Base-by-base conservation (phyloP, 2,329 filamentous ascomycete species). In the Neofusicoccum ribis region DNA sequence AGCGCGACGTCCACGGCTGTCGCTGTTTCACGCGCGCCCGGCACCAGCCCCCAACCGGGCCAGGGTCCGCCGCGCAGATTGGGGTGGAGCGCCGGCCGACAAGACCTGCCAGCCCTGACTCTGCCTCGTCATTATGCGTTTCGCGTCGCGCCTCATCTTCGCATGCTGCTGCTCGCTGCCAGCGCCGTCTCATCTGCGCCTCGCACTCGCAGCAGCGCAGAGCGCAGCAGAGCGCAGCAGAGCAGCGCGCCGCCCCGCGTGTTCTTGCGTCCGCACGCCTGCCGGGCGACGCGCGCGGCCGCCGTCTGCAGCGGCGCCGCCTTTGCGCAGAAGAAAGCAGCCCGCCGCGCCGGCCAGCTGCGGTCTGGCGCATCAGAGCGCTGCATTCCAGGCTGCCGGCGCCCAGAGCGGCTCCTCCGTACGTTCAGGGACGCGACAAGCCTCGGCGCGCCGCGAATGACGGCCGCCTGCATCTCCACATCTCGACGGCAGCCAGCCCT, bases 391-490 rank as follows among this genome's bases (percentile, higher is more conserved):
- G 36, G 7, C 27, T 36, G 31, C 47, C 47, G 9, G 20, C 20
- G 15, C 20, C 20, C 20, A 27, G 9, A 34, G n/a, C 27, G 20
- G 20, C 47, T 14, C 15, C 23, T 36, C 34, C 11, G 15, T 43
- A 15, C 27, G 3, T 15, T 46, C 37, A 59, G 23, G 54, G 41
- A 36, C 54, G 23, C 39, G 23, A 27, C 20, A 37, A 52, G 50
- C 50, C 50, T 52, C 50, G 31, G 54, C 39, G 43, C n/a, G 39
- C 39, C 27, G 54, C 54, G 43, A 56, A 44, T 58, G 54, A 44
- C 54, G 52, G 54, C 15, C 39, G 54, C 54, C 41, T 46, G 54
- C 61, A 63, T 52, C 34, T 64, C 61, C 51, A 64, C 50, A 47
- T n/a, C 37, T 52, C 39, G 60, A 41, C 20, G 46, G 17, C 59